Evolutionary conservation across 345 rosid species (phyloP), one percentile per base, ranked within the genome.

Genomic region (Cardamine resedifolia): DNA sequence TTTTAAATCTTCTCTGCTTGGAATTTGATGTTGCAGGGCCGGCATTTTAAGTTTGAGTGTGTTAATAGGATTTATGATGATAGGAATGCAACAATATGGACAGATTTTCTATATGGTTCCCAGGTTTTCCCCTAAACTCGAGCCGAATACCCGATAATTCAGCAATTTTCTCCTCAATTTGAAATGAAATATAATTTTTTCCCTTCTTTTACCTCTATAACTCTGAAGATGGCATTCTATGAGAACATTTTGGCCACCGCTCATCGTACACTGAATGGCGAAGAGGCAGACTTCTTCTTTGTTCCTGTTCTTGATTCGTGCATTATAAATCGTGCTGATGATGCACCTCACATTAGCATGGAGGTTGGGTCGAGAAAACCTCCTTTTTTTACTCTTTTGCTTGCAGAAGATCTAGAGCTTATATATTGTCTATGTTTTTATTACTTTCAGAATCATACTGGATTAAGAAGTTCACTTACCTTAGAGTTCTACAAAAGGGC

Each of bases 251-350:
- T 94, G 78, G 96, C 99, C 24, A 88, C 95, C 38, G 79, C 83
- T 21, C 79, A 86, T 77, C 88, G 96, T 64, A 94, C 97, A 30
- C 79, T 94, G 77, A 94, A 91, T 77, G 97, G 96, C 5, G 96
- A 88, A 43, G 99, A 94, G 74, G 99, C 99, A 28, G 99, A 94
- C 55, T 94, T 79, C 80, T 94, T 91, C 89, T 94, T 89, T 76
- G 98, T 91, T 72, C 98, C 98, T 58, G 96, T 91, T 85, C 93
- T 94, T 78, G 98, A 94, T 83, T 83, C 97, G 0, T 94, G 98
- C 83, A 94, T 94, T 69, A 94, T 94, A 60, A 84, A 83, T 26
- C 97, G 97, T 55, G 98, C 96, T 65, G 90, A 83, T 36, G 98
- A 94, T 85, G 88, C 96, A 45, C 97, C 98, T 48, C 97, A 94